A percentile compares a stretch with the other conserved stretches of the same genome.
Conservation (phyloP, 176 grass and related monocot species). For the Cocos nucifera region DNA sequence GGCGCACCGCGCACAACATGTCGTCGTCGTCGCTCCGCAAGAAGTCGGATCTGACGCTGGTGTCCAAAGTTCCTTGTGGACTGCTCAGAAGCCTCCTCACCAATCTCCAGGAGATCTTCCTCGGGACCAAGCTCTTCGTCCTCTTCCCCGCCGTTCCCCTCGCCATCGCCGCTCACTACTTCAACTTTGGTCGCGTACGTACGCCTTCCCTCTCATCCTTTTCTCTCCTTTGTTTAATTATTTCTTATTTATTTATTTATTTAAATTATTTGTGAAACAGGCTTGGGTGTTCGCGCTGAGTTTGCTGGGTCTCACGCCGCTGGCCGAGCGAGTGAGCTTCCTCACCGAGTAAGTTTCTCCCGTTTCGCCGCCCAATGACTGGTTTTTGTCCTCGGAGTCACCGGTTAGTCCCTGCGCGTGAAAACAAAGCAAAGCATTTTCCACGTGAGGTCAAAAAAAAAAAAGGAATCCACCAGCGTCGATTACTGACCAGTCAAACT, state of each 20-base stretch:
- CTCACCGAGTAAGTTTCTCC: conserved; percentile 65
- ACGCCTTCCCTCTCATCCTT: neutral
- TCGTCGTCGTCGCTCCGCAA: conserved; percentile 80
- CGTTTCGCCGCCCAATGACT: too few relatives aligned
- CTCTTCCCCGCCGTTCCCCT: conserved; percentile 70
- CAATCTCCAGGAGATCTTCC: conserved; percentile 83
- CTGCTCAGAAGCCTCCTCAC: conserved; percentile 34
- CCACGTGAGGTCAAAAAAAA: too few relatives aligned
- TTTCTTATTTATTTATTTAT: neutral
- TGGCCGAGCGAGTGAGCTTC: conserved; percentile 93
- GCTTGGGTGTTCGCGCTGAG: conserved; percentile 74
- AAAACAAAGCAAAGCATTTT: too few relatives aligned
- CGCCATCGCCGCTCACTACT: conserved; percentile 52
- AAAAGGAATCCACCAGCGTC: too few relatives aligned
- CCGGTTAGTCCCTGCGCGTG: too few relatives aligned
- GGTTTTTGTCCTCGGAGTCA: too few relatives aligned
- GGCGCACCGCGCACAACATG: conserved; percentile 77
- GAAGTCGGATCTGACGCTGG: conserved; percentile 53
- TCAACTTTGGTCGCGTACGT: conserved; percentile 35
- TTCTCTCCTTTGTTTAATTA: neutral
- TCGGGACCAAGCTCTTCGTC: conserved; percentile 83
- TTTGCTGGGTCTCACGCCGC: conserved; percentile 69
- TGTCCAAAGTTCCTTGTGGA: conserved; percentile 54
- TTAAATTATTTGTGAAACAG: conserved; percentile 9
- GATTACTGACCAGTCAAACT: too few relatives aligned